These are phyloP conservation scores for Coemansia erecta DNA, from an alignment of 192 early-diverging fungal species.

Conservation along the genomic window DNA sequence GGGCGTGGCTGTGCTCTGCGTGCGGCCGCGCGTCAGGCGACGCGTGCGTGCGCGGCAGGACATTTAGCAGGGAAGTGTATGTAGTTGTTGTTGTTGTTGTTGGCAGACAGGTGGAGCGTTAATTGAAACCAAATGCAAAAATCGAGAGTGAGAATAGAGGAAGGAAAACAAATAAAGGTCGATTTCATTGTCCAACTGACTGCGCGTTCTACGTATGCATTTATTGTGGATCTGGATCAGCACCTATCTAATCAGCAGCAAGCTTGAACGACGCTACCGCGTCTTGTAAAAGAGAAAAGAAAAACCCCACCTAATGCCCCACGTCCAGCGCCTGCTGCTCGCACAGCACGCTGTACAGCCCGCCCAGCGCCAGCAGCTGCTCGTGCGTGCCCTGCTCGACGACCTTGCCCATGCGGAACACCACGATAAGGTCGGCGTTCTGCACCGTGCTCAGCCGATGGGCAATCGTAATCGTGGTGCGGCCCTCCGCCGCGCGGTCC, in stretches of 20 bases:
- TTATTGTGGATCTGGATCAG: too few species aligned
- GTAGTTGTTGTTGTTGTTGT: too few species aligned
- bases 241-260: too few species aligned
- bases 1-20: too few species aligned
- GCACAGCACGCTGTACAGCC: conserved; percentile 64
- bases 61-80: not conserved
- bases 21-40: too few species aligned
- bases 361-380: conserved; percentile 58
- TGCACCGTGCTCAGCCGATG: conserved; percentile 85
- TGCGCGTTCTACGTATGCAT: too few species aligned
- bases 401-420: conserved; percentile 62
- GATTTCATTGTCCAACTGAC: too few species aligned
- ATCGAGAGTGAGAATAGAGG: not conserved
- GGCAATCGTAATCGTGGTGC: conserved; percentile 75
- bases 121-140: not conserved
- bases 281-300: not conserved
- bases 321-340: conserved; percentile 62
- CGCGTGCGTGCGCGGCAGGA: too few species aligned
- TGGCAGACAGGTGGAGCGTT: too few species aligned
- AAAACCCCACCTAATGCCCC: conserved; percentile 30
- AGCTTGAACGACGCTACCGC: too few species aligned
- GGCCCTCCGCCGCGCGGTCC: conserved; percentile 62
- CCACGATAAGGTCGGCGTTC: conserved; percentile 72
- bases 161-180: conserved; percentile 2
- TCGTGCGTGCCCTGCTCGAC: conserved; percentile 69